Conservation (phyloP, 306 rosid species). For the Sicyos edulis region DNA sequence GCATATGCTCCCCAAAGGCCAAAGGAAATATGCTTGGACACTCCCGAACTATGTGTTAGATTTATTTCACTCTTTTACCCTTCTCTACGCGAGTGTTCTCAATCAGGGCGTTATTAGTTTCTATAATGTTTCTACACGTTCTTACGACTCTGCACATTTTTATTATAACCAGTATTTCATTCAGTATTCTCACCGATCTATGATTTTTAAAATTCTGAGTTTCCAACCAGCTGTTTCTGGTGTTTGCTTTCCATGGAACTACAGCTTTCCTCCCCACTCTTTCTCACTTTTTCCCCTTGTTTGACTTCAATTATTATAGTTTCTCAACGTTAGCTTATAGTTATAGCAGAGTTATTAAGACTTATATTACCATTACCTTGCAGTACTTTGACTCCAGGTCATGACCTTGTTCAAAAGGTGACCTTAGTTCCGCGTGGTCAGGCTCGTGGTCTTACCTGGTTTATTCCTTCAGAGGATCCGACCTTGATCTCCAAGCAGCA, state of each 20-base stretch:
- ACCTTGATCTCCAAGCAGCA: slow-evolving; percentile 93
- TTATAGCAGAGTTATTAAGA: background rate
- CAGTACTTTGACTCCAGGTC: slow-evolving; percentile 98
- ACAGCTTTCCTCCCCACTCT: background rate
- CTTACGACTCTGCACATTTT: background rate
- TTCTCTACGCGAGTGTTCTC: background rate
- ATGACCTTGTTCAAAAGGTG: slow-evolving; percentile 88
- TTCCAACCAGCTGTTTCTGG: background rate
- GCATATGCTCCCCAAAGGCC: background rate
- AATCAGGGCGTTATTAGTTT: background rate
- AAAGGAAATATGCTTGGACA: background rate
- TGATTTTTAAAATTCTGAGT: background rate
- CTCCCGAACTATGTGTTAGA: background rate
- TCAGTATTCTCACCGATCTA: background rate
- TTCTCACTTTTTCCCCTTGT: background rate
- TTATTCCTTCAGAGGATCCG: slow-evolving; percentile 92
- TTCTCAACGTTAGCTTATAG: background rate
- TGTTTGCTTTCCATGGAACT: background rate
- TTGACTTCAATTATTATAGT: background rate
- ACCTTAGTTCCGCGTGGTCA: slow-evolving; percentile 94
- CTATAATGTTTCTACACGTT: background rate
- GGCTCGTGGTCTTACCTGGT: slow-evolving; percentile 98
- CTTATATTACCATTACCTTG: slow-evolving; percentile 23
- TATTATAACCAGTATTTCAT: background rate
- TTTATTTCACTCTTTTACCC: background rate